These are phyloP conservation scores for Saxophila tyrrhenica DNA, from an alignment of 495 filamentous ascomycete species.

Conservation along the genomic window DNA sequence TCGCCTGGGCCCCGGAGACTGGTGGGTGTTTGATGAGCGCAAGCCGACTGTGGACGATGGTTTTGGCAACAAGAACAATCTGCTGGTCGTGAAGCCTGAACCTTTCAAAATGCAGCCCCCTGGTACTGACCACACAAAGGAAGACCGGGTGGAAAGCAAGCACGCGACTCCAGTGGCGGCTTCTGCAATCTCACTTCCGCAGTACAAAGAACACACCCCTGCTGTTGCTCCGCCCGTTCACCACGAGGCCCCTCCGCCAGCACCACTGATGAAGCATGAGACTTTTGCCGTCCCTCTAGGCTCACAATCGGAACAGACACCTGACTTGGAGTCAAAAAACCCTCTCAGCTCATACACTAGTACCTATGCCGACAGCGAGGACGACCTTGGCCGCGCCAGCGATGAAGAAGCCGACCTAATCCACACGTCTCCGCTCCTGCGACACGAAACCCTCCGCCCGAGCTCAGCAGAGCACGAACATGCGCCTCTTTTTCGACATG, in stretches of 20 bases:
- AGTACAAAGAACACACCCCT: background rate
- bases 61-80: conserved; percentile 47
- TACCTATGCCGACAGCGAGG: too few relatives aligned
- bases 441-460: conserved; percentile 12
- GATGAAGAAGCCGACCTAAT: background rate
- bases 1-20: conserved; percentile 48
- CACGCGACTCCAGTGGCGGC: background rate
- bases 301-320: too few relatives aligned
- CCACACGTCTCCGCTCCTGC: conserved; percentile 5
- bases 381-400: background rate
- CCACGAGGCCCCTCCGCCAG: background rate
- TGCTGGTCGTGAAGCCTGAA: conserved; percentile 32
- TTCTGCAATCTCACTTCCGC: background rate
- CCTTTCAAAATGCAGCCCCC: background rate
- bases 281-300: too few relatives aligned
- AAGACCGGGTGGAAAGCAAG: background rate
- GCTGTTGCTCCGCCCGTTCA: background rate
- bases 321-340: too few relatives aligned
- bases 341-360: too few relatives aligned
- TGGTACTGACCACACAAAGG: background rate
- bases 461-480: conserved; percentile 2
- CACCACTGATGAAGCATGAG: conserved; percentile 13
- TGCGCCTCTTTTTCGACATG: conserved; percentile 15
- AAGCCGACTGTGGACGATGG: conserved; percentile 43
- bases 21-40: conserved; percentile 53